Base-by-base conservation (phyloP, 257 asterid genomes). In the Gardenia jasminoides region DNA sequence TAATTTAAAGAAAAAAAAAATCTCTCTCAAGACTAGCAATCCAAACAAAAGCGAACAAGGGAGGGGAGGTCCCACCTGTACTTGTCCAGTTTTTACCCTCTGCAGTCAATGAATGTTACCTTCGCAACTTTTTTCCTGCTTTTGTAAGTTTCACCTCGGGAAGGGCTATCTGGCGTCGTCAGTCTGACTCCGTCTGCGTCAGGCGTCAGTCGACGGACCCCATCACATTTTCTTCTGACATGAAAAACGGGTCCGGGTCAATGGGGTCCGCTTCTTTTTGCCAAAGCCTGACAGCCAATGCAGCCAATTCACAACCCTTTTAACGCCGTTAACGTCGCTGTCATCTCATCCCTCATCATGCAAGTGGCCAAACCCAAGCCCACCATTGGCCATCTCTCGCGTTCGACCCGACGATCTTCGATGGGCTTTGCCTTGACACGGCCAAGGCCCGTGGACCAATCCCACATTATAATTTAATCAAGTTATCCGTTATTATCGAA, bases 141-240 rank as follows among this genome's bases (percentile, higher is more conserved):
- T 24, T 41, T n/a, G 41, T 36, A 36, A 10, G 39, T 54, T 61
- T 56, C 64, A 74, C 89, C 88, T 91, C 86, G 94, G 92, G 91
- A 89, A 90, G 88, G 88, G 88, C 75, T 83, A 84, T 77, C 31
- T 67, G 82, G 80, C 83, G 80, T 54, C 52, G 78, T 39, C 78
- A 69, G 74, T 22, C 33, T 33, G 62, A 11, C 11, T 48, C 76
- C 61, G 41, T 36, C 41, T 36, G 41, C 41, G 41, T 36, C 41
- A 36, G 78, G 5, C 64, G 70, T 86, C 85, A 66, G 79, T n/a
- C 26, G 71, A n/a, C n/a, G n/a, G n/a, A 19, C 70, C 62, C 76
- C 79, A 81, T 76, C 80, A 48, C 58, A 47, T 72, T 78, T 69
- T 50, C 79, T 72, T 70, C 91, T 85, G 93, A 89, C 91, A 83